These are phyloP conservation scores for Tulasnella sp. DNA, from an alignment of 768 basidiomycete genomes.

Conservation along the genomic window DNA sequence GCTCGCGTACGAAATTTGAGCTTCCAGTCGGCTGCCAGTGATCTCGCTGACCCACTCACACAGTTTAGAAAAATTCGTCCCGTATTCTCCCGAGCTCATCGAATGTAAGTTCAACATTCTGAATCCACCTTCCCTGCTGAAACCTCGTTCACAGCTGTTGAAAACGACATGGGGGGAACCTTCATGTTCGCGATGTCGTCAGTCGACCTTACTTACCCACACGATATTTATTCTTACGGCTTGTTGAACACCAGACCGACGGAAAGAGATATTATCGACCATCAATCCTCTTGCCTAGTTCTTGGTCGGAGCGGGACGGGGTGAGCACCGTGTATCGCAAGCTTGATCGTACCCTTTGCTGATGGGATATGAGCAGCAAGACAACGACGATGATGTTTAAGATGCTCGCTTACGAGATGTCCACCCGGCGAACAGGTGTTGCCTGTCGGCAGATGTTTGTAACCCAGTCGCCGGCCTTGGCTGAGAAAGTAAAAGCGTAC, in stretches of 20 bases:
- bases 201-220: neutral
- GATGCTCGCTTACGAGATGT: constrained; percentile 12
- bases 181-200: constrained; percentile 15
- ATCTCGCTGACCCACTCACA: neutral
- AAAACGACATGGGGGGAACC: neutral
- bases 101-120: constrained; percentile 29
- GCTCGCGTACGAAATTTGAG: neutral
- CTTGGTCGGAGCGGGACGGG: constrained; percentile 22
- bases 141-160: constrained; percentile 3
- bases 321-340: neutral
- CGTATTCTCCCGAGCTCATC: constrained; percentile 30
- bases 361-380: constrained; percentile 1
- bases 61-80: constrained; percentile 41
- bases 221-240: neutral
- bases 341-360: neutral
- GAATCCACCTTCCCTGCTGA: neutral
- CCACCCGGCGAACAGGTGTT: neutral
- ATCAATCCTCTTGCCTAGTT: constrained; percentile 21
- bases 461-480: constrained; percentile 20
- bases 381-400: constrained; percentile 23
- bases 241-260: neutral
- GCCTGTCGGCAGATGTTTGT: constrained; percentile 20
- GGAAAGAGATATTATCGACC: constrained; percentile 16
- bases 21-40: neutral
- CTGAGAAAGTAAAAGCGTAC: constrained; percentile 17